Evolutionary conservation across 495 filamentous ascomycete genomes (phyloP).

Genomic region (Penicillium desertorum): DNA sequence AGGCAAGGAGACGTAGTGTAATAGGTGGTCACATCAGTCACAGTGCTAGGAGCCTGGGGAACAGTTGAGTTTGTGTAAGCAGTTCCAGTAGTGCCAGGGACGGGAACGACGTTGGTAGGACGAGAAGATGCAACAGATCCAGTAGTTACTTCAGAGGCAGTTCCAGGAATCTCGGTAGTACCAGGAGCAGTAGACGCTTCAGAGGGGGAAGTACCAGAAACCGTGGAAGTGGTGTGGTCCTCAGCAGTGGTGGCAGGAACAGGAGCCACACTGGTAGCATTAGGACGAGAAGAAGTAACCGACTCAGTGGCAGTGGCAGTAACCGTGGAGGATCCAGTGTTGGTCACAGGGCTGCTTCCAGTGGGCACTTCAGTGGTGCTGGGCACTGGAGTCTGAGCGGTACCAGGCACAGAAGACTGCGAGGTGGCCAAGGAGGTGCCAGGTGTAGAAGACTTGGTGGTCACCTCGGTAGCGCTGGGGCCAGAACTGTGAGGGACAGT

Average conservation of each 20-base stretch:
- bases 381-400: not conserved
- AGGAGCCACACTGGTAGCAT: slow-evolving; percentile 1
- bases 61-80: slow-evolving; percentile 6
- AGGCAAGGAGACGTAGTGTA: not conserved
- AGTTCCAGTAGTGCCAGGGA: slow-evolving; percentile 2
- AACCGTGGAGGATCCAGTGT: not conserved
- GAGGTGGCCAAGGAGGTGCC: not conserved
- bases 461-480: not conserved
- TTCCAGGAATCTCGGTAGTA: too few species aligned
- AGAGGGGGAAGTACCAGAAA: not conserved
- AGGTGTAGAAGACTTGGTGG: not conserved
- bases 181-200: not conserved
- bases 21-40: slow-evolving; percentile 1
- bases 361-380: not conserved
- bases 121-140: not conserved
- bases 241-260: not conserved
- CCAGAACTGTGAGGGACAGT: not conserved
- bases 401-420: not conserved
- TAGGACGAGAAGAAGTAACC: not conserved
- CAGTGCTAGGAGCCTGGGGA: not conserved
- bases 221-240: not conserved
- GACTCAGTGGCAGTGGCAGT: slow-evolving; percentile 5
- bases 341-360: not conserved
- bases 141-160: not conserved
- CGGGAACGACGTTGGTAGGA: slow-evolving; percentile 1